Percentiles rank a stretch among this genome's conserved stretches.
Conservation (phyloP, 768 basidiomycete species). For the Suillus ampliporus region DNA sequence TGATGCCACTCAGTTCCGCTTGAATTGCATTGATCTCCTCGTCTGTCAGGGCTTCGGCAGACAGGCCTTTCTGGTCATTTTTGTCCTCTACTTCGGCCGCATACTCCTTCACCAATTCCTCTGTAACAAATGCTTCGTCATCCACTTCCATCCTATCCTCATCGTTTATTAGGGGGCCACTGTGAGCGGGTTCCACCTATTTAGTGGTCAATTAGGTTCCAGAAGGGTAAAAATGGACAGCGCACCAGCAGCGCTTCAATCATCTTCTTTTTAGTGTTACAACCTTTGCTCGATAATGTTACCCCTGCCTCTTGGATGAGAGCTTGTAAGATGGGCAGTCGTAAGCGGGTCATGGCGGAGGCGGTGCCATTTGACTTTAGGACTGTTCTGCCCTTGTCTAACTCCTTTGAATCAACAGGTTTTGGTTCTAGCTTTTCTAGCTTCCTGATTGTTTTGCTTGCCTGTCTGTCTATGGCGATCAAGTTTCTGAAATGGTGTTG, state of each 20-base stretch:
- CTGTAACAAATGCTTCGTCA: neutral
- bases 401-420: neutral
- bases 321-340: neutral
- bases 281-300: neutral
- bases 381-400: neutral
- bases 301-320: constrained; percentile 7
- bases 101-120: constrained; percentile 8
- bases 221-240: neutral
- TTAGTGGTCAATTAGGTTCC: neutral
- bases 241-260: neutral
- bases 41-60: neutral
- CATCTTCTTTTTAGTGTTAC: neutral
- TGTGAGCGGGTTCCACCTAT: neutral
- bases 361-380: neutral
- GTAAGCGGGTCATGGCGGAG: neutral
- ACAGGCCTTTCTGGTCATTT: neutral
- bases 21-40: constrained; percentile 8
- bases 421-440: neutral
- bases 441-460: constrained; percentile 1
- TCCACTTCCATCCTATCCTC: constrained; percentile 1
- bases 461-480: constrained; percentile 13
- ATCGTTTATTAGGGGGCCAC: neutral
- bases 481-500: constrained; percentile 19
- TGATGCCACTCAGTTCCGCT: neutral
- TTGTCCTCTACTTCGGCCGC: neutral